These are phyloP conservation scores for Viridothelium virens DNA, from an alignment of 495 filamentous ascomycete genomes.

Conservation along the genomic window DNA sequence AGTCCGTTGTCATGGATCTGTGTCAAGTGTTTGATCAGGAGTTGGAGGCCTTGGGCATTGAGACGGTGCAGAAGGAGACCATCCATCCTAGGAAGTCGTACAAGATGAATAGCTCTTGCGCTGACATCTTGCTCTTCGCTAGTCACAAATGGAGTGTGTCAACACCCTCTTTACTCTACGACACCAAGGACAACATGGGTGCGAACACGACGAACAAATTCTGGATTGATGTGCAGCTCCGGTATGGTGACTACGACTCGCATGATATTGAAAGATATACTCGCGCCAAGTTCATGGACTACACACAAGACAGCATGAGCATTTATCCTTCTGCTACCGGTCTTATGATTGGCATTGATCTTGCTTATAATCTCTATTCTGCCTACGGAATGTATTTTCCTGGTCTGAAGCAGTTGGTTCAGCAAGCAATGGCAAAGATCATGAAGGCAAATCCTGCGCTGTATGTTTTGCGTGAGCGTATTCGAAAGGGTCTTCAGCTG, in stretches of 20 bases:
- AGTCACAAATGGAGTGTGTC: conserved; percentile 99
- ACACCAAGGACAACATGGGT: conserved; percentile 94
- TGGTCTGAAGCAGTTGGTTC: conserved; percentile 88
- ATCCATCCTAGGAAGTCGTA: conserved; percentile 99
- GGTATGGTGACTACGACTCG: conserved; percentile 98
- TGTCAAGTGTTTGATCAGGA: conserved; percentile 99
- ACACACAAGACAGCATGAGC: conserved; percentile 98
- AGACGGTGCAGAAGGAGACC: conserved; percentile 98
- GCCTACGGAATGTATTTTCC: conserved; percentile 99
- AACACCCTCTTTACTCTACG: conserved; percentile 82
- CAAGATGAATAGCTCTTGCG: conserved; percentile 99
- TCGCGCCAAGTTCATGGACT: conserved; percentile 96
- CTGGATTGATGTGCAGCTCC: conserved; percentile 97
- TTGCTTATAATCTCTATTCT: conserved; percentile 97
- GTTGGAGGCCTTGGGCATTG: conserved; percentile 89
- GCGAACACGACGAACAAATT: conserved; percentile 97
- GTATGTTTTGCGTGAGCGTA: conserved; percentile 95
- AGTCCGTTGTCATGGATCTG: conserved; percentile 97
- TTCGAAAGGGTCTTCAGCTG: conserved; percentile 94
- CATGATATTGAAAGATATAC: conserved; percentile 98
- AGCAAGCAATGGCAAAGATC: conserved; percentile 98
- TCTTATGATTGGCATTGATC: conserved; percentile 95
- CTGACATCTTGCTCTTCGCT: conserved; percentile 94
- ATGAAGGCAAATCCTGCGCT: conserved; percentile 99
- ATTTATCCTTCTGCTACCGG: conserved; percentile 98